Base-by-base conservation (phyloP, 331 rosid genomes). In the Pyrus hybrid region DNA sequence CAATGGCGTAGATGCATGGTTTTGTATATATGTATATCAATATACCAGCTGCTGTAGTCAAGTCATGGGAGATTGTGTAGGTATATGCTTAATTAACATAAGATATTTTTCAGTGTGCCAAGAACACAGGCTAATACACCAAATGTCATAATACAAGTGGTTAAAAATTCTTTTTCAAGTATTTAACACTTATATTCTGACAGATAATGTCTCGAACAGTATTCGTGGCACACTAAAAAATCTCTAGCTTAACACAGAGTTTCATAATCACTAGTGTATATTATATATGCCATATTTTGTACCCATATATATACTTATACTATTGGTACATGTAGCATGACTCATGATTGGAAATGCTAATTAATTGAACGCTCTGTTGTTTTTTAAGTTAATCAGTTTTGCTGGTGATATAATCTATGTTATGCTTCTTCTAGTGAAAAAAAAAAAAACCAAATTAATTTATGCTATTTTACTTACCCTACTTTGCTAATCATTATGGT, bases 1-100 rank as follows among this genome's bases (percentile, higher is more conserved):
- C 85, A 77, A 51, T 53, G 89, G 79, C 78, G 85, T 32, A 71
- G 60, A 49, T 28, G 70, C 77, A 5, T 54, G 70, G 45, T 23
- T 23, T 41, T 6, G 18, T 35, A 37, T 37, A 2, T 30, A 13
- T 9, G 11, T 10, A 23, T 35, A 58, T 21, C 29, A 30, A 12
- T 2, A 4, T 56, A 12, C 33, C 37, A 32, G 41, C 41, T 2
- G 12, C 43, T 35, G 43, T 0, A 10, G 45, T 35, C 45, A 37
- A 1, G 45, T 37, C 45, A 37, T 37, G 13, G 45, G 4, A 37
- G 13, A 37, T 37, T 37, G 2, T 37, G 13, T 9, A 37, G 1
- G 45, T 37, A 37, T 37, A 37, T 37, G 13, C 45, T 37, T 37
- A 9, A 37, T 37, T 37, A 37, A 37, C 13, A 37, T 1, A 0